phyloP scores from a whole-genome alignment of 2,329 filamentous ascomycete genomes.

The Penicillium digitatum region DNA sequence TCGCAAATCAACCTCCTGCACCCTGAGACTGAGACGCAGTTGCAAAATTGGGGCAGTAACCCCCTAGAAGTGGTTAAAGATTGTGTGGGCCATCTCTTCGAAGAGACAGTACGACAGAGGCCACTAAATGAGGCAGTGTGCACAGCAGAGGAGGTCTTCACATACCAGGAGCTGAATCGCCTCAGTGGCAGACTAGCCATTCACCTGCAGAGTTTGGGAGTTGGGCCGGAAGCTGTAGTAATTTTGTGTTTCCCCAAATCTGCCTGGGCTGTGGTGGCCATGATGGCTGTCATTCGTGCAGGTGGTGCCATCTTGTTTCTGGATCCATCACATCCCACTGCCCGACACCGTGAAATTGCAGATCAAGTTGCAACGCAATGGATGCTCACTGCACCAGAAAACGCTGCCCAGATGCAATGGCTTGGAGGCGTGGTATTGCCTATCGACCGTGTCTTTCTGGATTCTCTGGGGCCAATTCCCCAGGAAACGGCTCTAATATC shows the following conservation, averaged over 20 bases:
- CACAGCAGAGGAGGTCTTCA: not conserved
- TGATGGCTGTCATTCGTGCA: conserved; percentile 17
- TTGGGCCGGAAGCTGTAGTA: conserved; percentile 10
- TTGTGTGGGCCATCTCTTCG: not conserved
- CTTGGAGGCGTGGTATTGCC: not conserved
- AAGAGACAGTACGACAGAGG: not conserved
- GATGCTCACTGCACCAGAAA: too few species aligned
- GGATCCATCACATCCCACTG: conserved; percentile 3
- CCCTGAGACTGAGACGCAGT: not conserved
- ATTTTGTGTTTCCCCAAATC: conserved; percentile 25
- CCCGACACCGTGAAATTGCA: conserved; percentile 1
- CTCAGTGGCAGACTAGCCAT: not conserved
- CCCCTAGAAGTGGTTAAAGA: not conserved
- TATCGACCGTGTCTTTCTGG: not conserved
- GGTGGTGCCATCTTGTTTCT: conserved; percentile 7
- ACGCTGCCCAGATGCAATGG: not conserved
- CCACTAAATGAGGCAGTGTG: not conserved
- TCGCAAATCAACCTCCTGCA: too few species aligned
- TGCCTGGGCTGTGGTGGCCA: conserved; percentile 10
- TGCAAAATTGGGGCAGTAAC: not conserved
- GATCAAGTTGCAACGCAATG: not conserved
- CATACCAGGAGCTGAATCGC: not conserved
- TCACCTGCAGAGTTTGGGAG: not conserved
- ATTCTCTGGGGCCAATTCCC: not conserved
- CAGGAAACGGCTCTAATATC: not conserved